Percentiles rank a stretch among this genome's conserved stretches.
Conservation (phyloP, 495 filamentous ascomycete genomes). For the Monascus purpureus region DNA sequence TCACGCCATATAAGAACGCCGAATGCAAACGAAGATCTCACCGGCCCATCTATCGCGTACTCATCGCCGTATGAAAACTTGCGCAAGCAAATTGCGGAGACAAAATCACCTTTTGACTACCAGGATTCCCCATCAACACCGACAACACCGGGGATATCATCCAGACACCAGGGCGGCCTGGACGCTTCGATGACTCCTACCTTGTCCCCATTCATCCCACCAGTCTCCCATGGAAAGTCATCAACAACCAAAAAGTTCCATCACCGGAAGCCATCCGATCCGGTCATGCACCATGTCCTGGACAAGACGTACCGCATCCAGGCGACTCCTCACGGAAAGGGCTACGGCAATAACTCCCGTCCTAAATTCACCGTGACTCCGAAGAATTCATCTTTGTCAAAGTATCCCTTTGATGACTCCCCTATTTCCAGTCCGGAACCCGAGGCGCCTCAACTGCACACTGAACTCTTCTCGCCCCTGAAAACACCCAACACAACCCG, state of each 20-base stretch:
- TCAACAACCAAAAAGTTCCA: constrained; percentile 17
- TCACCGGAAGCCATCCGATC: constrained; percentile 40
- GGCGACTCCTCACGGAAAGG: constrained; percentile 66
- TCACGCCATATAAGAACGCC: constrained; percentile 13
- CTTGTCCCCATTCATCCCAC: constrained; percentile 39
- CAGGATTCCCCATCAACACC: constrained; percentile 30
- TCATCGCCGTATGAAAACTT: constrained; percentile 21
- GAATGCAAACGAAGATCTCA: constrained; percentile 38
- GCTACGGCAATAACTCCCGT: constrained; percentile 15
- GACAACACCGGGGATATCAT: constrained; percentile 1
- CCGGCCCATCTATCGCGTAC: constrained; percentile 43
- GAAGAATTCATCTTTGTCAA: constrained; percentile 14
- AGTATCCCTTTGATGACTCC: constrained; percentile 31
- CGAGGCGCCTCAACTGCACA: constrained; percentile 65
- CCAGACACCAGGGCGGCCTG: constrained; percentile 3
- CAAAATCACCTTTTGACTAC: constrained; percentile 19
- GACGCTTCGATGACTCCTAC: constrained; percentile 21
- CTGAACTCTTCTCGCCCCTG: constrained; percentile 71
- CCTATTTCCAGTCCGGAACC: constrained; percentile 66
- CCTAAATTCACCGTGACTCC: constrained; percentile 25
- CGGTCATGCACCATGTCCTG: constrained; percentile 71
- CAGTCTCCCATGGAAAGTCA: constrained; percentile 21
- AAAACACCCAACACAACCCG: constrained; percentile 22
- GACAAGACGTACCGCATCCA: constrained; percentile 90
- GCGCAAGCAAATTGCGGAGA: constrained; percentile 15